Evolutionary conservation across 1,139 yeast genomes (phyloP).

Genomic region (Kluyveromyces sp.): DNA sequence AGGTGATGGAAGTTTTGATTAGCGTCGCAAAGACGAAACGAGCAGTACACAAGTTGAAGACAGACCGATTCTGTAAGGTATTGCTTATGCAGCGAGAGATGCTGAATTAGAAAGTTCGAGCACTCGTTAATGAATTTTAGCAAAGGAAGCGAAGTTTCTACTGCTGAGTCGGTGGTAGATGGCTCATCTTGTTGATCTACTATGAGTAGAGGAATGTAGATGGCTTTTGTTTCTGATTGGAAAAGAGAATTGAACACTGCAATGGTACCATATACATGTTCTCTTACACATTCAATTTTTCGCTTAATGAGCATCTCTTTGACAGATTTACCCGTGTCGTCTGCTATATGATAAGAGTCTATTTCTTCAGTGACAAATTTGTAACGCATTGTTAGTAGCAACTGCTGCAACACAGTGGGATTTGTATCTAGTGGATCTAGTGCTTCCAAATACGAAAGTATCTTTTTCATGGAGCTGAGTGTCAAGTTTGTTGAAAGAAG

Average conservation of each 20-base stretch:
- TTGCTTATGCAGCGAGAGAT: constrained; percentile 11
- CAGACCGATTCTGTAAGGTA: constrained; percentile 26
- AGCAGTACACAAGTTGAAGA: constrained; percentile 29
- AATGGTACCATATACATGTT: constrained; percentile 33
- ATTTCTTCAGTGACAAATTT: constrained; percentile 56
- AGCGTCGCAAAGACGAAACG: constrained; percentile 28
- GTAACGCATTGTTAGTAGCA: constrained; percentile 48
- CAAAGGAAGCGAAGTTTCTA: constrained; percentile 20
- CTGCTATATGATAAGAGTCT: constrained; percentile 36
- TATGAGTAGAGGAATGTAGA: constrained; percentile 14
- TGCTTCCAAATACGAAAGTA: constrained; percentile 66
- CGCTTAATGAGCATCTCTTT: constrained; percentile 64
- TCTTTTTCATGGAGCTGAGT: constrained; percentile 69
- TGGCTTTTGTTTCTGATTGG: constrained; percentile 8
- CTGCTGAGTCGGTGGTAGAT: neutral
- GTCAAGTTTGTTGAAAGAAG: constrained; percentile 69
- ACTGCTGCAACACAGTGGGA: constrained; percentile 32
- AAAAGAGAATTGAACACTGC: constrained; percentile 21
- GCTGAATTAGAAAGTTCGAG: constrained; percentile 13
- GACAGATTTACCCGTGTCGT: constrained; percentile 44
- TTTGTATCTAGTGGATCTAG: constrained; percentile 42
- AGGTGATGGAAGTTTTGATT: constrained; percentile 24
- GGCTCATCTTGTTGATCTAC: neutral
- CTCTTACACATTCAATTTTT: constrained; percentile 75
- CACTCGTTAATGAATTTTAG: constrained; percentile 24